Percentiles rank a stretch among this genome's conserved stretches.
Evolutionary conservation across 441 rosid genomes (phyloP).

Genomic region (Jatropha multifida): DNA sequence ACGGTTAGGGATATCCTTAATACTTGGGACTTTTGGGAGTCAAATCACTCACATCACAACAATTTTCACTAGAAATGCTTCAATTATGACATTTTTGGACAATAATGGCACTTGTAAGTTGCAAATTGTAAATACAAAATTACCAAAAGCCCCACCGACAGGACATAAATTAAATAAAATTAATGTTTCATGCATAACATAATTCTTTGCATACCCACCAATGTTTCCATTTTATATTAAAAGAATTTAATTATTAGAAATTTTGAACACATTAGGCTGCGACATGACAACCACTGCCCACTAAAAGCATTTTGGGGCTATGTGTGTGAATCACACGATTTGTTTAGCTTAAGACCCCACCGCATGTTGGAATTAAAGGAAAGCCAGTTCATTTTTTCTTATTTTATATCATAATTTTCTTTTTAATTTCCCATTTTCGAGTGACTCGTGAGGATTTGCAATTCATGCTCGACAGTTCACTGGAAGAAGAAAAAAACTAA

Average conservation of each 20-base stretch:
- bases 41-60: no score
- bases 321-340: background rate
- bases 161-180: no score
- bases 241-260: background rate
- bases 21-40: no score
- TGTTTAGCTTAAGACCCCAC: slow-evolving; percentile 1
- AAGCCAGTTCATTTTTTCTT: background rate
- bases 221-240: background rate
- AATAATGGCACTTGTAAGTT: no score
- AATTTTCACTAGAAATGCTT: no score
- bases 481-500: no score
- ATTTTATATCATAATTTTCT: background rate
- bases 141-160: no score
- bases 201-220: background rate
- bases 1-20: no score
- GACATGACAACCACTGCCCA: slow-evolving; percentile 25
- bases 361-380: slow-evolving; percentile 9
- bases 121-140: no score
- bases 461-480: no score
- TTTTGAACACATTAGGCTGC: background rate
- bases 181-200: no score
- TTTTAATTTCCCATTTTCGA: background rate
- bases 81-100: no score
- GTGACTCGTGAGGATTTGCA: background rate
- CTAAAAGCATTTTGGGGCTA: background rate